Percentiles rank a stretch among this genome's conserved stretches.
These are phyloP conservation scores for Pseudopyricularia javanii DNA, from an alignment of 2,329 filamentous ascomycete genomes.

Conservation along the genomic window DNA sequence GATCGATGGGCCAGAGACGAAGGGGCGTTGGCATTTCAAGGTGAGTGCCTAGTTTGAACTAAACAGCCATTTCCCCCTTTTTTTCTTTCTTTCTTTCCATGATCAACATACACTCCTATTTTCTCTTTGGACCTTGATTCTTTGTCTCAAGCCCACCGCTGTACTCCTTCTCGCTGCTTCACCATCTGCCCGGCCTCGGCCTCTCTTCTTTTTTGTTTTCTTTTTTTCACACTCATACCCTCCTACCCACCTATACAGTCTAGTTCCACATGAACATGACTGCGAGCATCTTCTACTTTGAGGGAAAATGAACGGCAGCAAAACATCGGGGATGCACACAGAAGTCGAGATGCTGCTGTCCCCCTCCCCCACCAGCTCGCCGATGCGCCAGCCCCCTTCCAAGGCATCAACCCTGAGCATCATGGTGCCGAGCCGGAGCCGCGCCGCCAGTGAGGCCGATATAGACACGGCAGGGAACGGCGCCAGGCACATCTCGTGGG, in stretches of 20 bases:
- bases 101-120: neutral
- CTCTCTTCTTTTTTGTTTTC: neutral
- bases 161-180: neutral
- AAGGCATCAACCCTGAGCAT: constrained; percentile 31
- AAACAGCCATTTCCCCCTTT: neutral
- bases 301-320: neutral
- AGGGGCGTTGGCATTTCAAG: neutral
- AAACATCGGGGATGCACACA: neutral
- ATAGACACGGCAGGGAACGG: neutral
- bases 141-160: no score
- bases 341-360: neutral
- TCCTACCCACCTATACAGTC: no score
- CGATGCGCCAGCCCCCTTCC: constrained; percentile 44
- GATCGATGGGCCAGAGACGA: neutral
- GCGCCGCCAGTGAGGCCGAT: neutral
- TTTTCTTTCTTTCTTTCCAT: neutral
- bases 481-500: neutral
- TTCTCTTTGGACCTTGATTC: neutral
- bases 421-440: neutral
- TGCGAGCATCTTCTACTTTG: neutral
- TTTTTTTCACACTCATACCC: neutral
- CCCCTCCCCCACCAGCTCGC: constrained; percentile 10
- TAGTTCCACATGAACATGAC: neutral
- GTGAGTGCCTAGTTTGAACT: constrained; percentile 1
- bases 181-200: neutral